These are phyloP conservation scores for Colletotrichum somersetense DNA, from an alignment of 2,329 filamentous ascomycete genomes.

Conservation along the genomic window DNA sequence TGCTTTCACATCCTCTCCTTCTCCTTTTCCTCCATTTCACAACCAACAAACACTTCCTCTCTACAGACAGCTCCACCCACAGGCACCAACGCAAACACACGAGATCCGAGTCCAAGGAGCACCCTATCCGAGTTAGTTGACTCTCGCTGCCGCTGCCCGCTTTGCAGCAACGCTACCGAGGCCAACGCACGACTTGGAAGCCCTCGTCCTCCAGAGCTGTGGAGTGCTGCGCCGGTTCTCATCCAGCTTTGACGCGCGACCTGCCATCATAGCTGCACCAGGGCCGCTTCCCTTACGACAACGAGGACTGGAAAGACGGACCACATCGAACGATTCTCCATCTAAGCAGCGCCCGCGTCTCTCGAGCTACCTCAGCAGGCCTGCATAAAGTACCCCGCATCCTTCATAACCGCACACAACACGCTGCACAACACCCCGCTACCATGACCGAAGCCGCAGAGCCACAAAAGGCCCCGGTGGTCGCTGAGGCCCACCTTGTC, in stretches of 20 bases:
- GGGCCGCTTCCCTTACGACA: slow-evolving; percentile 25
- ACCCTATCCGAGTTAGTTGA: slow-evolving; percentile 14
- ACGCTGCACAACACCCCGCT: slow-evolving; percentile 42
- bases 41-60: neutral
- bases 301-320: slow-evolving; percentile 23
- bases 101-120: slow-evolving; percentile 5
- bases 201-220: slow-evolving; percentile 22
- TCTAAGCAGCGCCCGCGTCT: slow-evolving; percentile 28
- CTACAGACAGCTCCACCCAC: slow-evolving; percentile 21
- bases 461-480: slow-evolving; percentile 66
- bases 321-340: slow-evolving; percentile 34
- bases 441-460: slow-evolving; percentile 60
- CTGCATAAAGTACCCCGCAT: slow-evolving; percentile 41
- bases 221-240: slow-evolving; percentile 37
- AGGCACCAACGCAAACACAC: slow-evolving; percentile 1
- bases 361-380: slow-evolving; percentile 21
- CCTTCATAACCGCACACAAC: slow-evolving; percentile 38
- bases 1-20: slow-evolving; percentile 7
- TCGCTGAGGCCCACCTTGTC: slow-evolving; percentile 81
- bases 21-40: slow-evolving; percentile 21
- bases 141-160: slow-evolving; percentile 35
- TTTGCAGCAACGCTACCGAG: slow-evolving; percentile 27
- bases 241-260: slow-evolving; percentile 27
- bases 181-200: slow-evolving; percentile 31
- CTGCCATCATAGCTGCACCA: slow-evolving; percentile 24